Conservation (phyloP, 306 rosid species). For the Cajanus cajan region DNA sequence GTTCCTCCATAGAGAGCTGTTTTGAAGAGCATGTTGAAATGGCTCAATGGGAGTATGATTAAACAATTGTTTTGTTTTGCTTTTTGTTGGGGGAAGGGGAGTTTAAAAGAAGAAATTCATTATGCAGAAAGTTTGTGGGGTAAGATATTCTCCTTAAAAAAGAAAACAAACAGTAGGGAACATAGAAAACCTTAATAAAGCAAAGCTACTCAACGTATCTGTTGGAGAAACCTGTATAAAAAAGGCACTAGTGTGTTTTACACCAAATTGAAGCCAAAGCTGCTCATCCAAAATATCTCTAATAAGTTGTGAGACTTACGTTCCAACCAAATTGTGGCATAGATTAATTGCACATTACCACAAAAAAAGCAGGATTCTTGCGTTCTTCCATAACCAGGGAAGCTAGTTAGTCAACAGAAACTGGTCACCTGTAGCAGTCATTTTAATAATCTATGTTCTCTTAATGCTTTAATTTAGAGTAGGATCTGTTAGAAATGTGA, state of each 20-base stretch:
- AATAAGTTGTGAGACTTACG: too few relatives aligned
- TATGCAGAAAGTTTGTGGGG: too few relatives aligned
- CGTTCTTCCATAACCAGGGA: too few relatives aligned
- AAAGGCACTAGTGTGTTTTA: background rate
- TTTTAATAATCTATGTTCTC: background rate
- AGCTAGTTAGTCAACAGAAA: background rate
- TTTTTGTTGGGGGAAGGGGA: too few relatives aligned
- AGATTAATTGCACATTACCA: background rate
- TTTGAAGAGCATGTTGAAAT: background rate
- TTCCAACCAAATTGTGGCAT: background rate
- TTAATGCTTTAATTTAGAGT: background rate
- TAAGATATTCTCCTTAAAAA: too few relatives aligned
- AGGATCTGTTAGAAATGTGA: background rate
- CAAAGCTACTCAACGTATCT: background rate
- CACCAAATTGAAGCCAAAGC: background rate
- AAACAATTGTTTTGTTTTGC: too few relatives aligned
- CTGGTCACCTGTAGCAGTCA: background rate
- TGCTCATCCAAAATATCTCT: background rate
- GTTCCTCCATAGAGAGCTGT: background rate
- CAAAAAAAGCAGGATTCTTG: too few relatives aligned
- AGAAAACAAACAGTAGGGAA: background rate
- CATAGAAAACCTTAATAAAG: background rate
- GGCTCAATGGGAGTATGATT: background rate
- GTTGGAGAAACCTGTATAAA: background rate
- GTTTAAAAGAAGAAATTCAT: too few relatives aligned